phyloP scores from a whole-genome alignment of 257 asterid species.

The Catharanthus roseus region DNA sequence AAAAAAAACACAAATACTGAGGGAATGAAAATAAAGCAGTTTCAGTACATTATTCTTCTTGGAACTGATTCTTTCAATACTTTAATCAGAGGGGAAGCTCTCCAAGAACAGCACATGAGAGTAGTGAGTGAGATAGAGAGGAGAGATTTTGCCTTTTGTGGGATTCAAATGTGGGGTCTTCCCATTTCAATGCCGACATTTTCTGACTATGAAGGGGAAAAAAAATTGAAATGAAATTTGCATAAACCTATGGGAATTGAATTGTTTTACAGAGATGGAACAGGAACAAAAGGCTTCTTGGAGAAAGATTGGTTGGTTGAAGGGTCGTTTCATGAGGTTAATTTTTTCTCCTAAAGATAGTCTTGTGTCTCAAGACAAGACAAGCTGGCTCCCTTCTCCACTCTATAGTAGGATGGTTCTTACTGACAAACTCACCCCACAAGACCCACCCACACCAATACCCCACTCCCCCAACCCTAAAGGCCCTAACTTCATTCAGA shows the following conservation, averaged over 20 bases:
- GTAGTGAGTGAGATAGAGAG: conserved; percentile 10
- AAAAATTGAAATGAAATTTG: too few relatives aligned
- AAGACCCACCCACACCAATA: too few relatives aligned
- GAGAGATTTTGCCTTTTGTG: conserved; percentile 19
- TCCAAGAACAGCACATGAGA: conserved; percentile 31
- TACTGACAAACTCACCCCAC: conserved; percentile 13
- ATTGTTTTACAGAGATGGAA: too few relatives aligned
- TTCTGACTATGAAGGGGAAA: too few relatives aligned
- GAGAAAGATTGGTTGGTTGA: conserved; percentile 29
- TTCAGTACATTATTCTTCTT: conserved; percentile 9
- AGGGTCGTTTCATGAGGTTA: conserved; percentile 31
- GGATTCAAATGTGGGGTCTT: conserved; percentile 31
- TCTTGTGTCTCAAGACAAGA: conserved; percentile 32
- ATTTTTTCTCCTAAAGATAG: not conserved
- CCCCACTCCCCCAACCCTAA: not conserved
- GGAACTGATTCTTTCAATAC: not conserved
- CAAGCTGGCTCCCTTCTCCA: conserved; percentile 18
- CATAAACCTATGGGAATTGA: too few relatives aligned
- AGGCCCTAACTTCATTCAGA: conserved; percentile 7
- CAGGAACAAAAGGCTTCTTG: not conserved
- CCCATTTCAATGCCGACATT: conserved; percentile 45
- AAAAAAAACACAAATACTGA: too few relatives aligned
- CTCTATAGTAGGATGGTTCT: conserved; percentile 11
- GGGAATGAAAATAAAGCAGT: not conserved
- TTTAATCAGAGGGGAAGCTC: conserved; percentile 2